Base-by-base conservation (phyloP, 2,329 filamentous ascomycete species). In the Albifimbria verrucaria region DNA sequence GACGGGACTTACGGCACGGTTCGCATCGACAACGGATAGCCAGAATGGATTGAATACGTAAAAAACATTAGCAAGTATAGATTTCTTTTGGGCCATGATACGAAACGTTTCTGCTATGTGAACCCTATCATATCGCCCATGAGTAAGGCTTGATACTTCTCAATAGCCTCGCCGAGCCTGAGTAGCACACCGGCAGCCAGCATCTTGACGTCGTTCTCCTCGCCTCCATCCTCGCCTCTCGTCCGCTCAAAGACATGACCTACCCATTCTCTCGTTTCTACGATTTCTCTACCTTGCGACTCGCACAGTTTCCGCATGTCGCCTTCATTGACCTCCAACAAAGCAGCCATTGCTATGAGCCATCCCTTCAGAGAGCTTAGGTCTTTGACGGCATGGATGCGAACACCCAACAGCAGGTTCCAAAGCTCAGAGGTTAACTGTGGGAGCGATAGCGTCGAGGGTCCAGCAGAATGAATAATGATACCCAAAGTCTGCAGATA, bases 221-320 rank as follows among this genome's bases (percentile, higher is more conserved):
- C 88, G 36, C 76, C 72, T 20, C 77, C 74, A 49, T 77, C 77
- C 0, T 75, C 75, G 0, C 79, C 79, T 25, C 76, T 72, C 7
- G 73, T 75, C 28, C 76, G 76, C 55, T 88, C 83, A 69, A 97
- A 95, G 2, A 97, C 81, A 51, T 78, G 77, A 43, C 85, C 80
- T 2, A 90, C 88, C 94, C 94, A 99, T 64, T 91, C 89, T 62
- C 90, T 83, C 55, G 90, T 89, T 77, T 97, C 93, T 49, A 96
- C 79, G 21, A 97, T 74, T 68, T 93, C 86, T 52, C 85, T 83
- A 1, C 89, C 86, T 61, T 91, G 83, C 53, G 87, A 83, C 54
- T 86, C 83, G 48, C 90, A 93, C 3, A 99, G 69, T 2, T 84
- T 77, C 60, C 85, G 77, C 72, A 88, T 83, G 55, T 91, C 84